Evolutionary conservation across 345 rosid genomes (phyloP).

Genomic region (Salix viminalis): DNA sequence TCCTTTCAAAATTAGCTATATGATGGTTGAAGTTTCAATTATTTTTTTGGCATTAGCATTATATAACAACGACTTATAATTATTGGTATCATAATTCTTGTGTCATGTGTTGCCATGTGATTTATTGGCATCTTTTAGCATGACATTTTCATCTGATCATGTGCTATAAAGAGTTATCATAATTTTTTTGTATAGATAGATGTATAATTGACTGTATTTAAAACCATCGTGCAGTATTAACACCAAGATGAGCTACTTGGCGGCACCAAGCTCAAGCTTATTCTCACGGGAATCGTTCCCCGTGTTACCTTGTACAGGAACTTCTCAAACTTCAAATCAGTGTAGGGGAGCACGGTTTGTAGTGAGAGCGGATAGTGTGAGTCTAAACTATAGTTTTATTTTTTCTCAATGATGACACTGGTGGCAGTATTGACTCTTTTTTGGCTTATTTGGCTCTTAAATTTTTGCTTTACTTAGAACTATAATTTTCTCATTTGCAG

Average conservation of each 20-base stretch:
- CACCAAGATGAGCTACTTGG: slow-evolving; percentile 45
- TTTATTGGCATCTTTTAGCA: neutral
- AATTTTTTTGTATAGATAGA: neutral
- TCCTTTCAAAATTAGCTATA: neutral
- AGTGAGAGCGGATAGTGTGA: slow-evolving; percentile 84
- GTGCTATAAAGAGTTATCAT: neutral
- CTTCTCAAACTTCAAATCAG: slow-evolving; percentile 39
- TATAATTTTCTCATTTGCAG: slow-evolving; percentile 35
- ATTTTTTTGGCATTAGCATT: neutral
- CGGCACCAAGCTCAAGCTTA: slow-evolving; percentile 58
- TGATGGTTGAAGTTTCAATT: neutral
- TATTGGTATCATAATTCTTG: neutral
- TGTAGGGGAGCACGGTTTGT: slow-evolving; percentile 57
- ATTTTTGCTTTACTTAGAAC: neutral
- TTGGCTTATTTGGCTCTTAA: neutral
- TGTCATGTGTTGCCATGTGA: neutral
- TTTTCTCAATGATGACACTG: neutral
- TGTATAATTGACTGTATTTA: slow-evolving; percentile 1
- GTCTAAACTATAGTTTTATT: slow-evolving; percentile 32
- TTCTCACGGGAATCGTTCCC: slow-evolving; percentile 58
- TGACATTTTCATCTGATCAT: neutral
- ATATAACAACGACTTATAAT: neutral
- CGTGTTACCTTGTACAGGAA: slow-evolving; percentile 37
- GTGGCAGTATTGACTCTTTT: neutral
- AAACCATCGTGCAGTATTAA: slow-evolving; percentile 31